Evolutionary conservation across 176 grass and related monocot species (phyloP).

Genomic region (Avena sativa): DNA sequence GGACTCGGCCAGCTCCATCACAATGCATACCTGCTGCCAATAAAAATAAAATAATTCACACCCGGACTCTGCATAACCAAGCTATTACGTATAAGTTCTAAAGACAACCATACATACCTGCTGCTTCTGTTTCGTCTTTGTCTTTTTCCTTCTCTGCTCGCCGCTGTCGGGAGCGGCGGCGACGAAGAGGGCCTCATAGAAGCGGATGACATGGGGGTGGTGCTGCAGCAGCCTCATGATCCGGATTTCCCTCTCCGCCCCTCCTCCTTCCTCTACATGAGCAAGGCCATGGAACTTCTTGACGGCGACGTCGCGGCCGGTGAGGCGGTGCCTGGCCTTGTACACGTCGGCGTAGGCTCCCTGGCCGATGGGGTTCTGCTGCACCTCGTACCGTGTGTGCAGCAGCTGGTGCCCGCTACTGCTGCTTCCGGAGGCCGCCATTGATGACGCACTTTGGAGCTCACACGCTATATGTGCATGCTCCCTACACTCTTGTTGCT

Average conservation of each 20-base stretch:
- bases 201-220: conserved; percentile 64
- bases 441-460: neutral
- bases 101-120: too few species aligned
- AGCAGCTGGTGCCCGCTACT: neutral
- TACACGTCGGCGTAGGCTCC: neutral
- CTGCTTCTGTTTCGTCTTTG: neutral
- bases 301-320: conserved; percentile 4
- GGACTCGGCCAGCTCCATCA: conserved; percentile 61
- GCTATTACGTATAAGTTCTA: too few species aligned
- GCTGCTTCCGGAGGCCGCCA: neutral
- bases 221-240: conserved; percentile 62
- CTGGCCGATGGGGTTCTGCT: neutral
- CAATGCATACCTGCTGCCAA: conserved; percentile 44
- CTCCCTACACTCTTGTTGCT: neutral
- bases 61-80: too few species aligned
- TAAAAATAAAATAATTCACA: neutral
- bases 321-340: conserved; percentile 11
- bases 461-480: neutral
- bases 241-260: conserved; percentile 55
- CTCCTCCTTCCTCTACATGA: neutral
- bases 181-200: conserved; percentile 59
- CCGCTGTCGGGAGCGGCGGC: conserved; percentile 14
- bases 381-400: neutral
- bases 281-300: conserved; percentile 4
- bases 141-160: neutral